Percentiles rank a stretch among this genome's conserved stretches.
These are phyloP conservation scores for Ramaria sp. DNA, from an alignment of 768 basidiomycete genomes.

Conservation along the genomic window DNA sequence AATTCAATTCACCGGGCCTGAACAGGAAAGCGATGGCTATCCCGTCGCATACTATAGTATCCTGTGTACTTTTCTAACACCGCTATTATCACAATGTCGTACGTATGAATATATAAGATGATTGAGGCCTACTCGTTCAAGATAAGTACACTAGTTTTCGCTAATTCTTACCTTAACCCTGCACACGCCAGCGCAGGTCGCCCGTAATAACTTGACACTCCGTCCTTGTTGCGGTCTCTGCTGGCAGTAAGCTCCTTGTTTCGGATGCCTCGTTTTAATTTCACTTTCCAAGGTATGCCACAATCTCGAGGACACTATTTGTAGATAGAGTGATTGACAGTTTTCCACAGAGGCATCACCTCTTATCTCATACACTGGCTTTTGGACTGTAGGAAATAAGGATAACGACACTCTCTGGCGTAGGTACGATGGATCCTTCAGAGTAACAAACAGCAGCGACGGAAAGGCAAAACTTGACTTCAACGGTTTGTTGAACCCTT, in stretches of 20 bases:
- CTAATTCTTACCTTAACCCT: background rate
- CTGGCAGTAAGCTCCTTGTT: background rate
- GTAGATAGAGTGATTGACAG: too few relatives aligned
- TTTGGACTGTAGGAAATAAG: background rate
- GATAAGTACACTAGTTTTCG: background rate
- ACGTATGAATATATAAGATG: background rate
- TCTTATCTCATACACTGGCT: background rate
- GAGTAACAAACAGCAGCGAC: background rate
- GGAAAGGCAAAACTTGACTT: background rate
- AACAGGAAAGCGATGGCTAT: too few relatives aligned
- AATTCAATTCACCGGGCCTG: too few relatives aligned
- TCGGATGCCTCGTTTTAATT: conserved; percentile 1
- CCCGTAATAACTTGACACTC: background rate
- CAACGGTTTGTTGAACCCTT: background rate
- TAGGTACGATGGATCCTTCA: background rate
- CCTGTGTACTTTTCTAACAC: too few relatives aligned
- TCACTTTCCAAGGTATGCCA: conserved; percentile 3
- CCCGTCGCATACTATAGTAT: too few relatives aligned
- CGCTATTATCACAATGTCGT: too few relatives aligned
- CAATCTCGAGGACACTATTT: background rate
- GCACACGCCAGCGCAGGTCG: background rate
- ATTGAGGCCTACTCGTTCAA: background rate
- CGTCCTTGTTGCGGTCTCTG: background rate
- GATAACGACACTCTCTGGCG: background rate
- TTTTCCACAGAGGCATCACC: conserved; percentile 2